phyloP scores from a whole-genome alignment of 164 flowering plant genomes.

The Vitis cinerea region DNA sequence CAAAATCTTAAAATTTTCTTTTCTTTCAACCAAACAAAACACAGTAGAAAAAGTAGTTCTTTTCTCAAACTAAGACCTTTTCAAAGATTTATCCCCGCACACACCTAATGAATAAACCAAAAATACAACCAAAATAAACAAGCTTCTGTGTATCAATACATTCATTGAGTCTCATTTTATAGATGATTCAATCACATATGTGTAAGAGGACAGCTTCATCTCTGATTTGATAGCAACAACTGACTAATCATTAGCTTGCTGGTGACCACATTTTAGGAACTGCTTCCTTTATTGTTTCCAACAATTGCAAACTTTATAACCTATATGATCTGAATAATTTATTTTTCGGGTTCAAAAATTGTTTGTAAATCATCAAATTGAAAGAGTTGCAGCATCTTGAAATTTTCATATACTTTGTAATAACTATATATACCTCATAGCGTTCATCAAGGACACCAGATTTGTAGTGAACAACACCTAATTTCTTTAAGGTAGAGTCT shows the following conservation, averaged over 20 bases:
- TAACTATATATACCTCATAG: slow-evolving; percentile 52
- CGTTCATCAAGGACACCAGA: slow-evolving; percentile 72
- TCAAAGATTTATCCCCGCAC: no score
- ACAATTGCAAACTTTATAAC: slow-evolving; percentile 59
- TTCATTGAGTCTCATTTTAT: no score
- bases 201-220: slow-evolving; percentile 51
- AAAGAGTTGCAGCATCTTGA: not conserved
- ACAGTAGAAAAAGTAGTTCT: no score
- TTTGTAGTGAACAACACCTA: slow-evolving; percentile 70
- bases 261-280: slow-evolving; percentile 84
- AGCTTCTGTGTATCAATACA: no score
- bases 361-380: not conserved
- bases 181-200: not conserved
- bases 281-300: slow-evolving; percentile 82
- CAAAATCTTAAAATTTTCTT: no score
- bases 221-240: slow-evolving; percentile 68
- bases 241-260: slow-evolving; percentile 72
- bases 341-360: not conserved
- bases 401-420: not conserved
- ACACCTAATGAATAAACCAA: no score
- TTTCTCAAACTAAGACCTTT: no score
- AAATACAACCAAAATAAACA: no score
- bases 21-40: no score
- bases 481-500: slow-evolving; percentile 60
- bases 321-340: slow-evolving; percentile 23